A percentile compares a stretch with the other conserved stretches of the same genome.
Conservation (phyloP, 2,329 filamentous ascomycete genomes). For the Trichoderma brevicompactum region DNA sequence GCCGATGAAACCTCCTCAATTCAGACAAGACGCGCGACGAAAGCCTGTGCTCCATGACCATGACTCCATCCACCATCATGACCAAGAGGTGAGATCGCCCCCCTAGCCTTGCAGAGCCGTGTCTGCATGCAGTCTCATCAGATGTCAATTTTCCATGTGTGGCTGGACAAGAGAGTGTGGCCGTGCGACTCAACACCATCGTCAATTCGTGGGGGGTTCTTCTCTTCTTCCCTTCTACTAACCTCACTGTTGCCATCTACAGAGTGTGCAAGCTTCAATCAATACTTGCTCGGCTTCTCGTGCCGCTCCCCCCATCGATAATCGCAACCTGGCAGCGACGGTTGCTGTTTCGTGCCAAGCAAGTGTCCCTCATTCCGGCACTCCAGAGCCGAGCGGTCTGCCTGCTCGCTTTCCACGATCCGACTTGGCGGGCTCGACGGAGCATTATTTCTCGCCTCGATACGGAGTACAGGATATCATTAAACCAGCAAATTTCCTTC, state of each 20-base stretch:
- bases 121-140: constrained; percentile 14
- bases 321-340: constrained; percentile 2
- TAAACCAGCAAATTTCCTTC: neutral
- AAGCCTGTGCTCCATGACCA: neutral
- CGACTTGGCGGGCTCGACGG: constrained; percentile 20
- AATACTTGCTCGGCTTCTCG: neutral
- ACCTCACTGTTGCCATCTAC: neutral
- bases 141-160: constrained; percentile 1
- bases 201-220: no score
- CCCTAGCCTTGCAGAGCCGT: constrained; percentile 4
- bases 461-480: constrained; percentile 2
- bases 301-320: constrained; percentile 6
- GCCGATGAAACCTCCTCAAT: constrained; percentile 25
- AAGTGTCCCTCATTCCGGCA: constrained; percentile 22
- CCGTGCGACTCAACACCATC: constrained; percentile 9
- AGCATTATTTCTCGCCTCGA: neutral
- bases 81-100: constrained; percentile 5
- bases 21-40: constrained; percentile 13
- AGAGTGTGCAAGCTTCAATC: no score
- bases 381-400: constrained; percentile 6
- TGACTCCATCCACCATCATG: neutral
- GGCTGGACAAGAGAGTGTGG: constrained; percentile 12
- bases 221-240: no score
- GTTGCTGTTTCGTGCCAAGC: constrained; percentile 12
- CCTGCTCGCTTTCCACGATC: constrained; percentile 8